Conservation (phyloP, 2,329 filamentous ascomycete species). For the Xylaria sp. region DNA sequence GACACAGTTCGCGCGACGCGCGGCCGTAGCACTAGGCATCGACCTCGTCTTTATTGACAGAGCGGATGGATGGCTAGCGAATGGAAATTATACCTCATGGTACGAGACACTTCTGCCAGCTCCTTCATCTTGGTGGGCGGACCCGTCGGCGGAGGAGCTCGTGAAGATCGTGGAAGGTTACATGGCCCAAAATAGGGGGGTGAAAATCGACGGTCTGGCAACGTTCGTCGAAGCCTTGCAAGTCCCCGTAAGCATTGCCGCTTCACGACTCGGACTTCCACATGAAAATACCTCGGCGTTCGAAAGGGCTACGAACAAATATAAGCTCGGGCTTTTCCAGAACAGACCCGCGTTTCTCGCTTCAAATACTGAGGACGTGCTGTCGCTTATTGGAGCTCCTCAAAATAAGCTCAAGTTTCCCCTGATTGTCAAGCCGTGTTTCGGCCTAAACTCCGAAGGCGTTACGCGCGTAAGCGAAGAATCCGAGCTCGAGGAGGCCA, state of each 20-base stretch:
- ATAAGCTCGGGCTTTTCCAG: constrained; percentile 39
- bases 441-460: constrained; percentile 45
- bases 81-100: constrained; percentile 38
- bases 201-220: constrained; percentile 41
- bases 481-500: constrained; percentile 28
- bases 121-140: constrained; percentile 39
- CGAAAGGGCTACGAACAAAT: constrained; percentile 45
- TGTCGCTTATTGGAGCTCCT: constrained; percentile 22
- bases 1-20: constrained; percentile 40
- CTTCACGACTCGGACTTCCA: constrained; percentile 39
- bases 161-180: constrained; percentile 37
- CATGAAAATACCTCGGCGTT: constrained; percentile 39
- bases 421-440: constrained; percentile 45
- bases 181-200: constrained; percentile 19
- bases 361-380: constrained; percentile 39
- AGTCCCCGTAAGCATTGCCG: constrained; percentile 40
- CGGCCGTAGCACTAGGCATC: constrained; percentile 41
- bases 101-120: constrained; percentile 42
- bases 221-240: constrained; percentile 43
- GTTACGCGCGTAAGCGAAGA: constrained; percentile 41
- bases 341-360: constrained; percentile 38
- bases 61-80: constrained; percentile 40
- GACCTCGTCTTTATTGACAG: constrained; percentile 44
- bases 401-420: constrained; percentile 39
- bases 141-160: constrained; percentile 41